phyloP scores from a whole-genome alignment of 2,329 filamentous ascomycete genomes.

The Calonectria honghensis region DNA sequence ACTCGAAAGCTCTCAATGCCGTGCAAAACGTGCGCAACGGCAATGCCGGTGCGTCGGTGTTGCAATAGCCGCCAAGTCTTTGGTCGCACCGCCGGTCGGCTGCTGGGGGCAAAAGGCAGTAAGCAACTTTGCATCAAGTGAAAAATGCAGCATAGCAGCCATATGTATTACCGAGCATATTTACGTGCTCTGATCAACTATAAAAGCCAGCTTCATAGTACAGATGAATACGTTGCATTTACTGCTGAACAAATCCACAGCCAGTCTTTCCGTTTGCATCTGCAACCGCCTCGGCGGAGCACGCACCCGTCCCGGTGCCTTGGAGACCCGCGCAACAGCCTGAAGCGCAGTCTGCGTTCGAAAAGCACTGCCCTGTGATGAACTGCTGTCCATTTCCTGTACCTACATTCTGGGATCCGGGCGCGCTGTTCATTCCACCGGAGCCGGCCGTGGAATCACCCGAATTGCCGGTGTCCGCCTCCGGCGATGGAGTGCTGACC shows the following conservation, averaged over 20 bases:
- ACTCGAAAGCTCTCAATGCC: neutral
- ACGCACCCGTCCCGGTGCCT: conserved; percentile 33
- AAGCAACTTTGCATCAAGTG: neutral
- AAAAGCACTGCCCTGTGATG: conserved; percentile 54
- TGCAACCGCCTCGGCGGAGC: conserved; percentile 40
- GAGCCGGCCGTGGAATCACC: conserved; percentile 17
- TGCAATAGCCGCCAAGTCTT: too few relatives aligned
- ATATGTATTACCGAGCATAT: neutral
- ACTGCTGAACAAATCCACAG: conserved; percentile 60
- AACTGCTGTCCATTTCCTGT: conserved; percentile 50
- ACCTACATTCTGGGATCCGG: conserved; percentile 51
- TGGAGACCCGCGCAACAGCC: conserved; percentile 49
- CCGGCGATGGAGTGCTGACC: neutral
- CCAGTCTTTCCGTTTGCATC: conserved; percentile 42
- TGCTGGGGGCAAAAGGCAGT: neutral
- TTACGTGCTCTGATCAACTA: neutral
- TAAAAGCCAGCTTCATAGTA: conserved; percentile 17
- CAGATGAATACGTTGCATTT: neutral
- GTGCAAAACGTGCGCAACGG: neutral
- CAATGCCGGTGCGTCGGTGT: neutral
- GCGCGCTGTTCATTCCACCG: conserved; percentile 18
- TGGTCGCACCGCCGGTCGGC: too few relatives aligned
- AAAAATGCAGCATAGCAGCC: neutral
- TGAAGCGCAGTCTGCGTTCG: conserved; percentile 53
- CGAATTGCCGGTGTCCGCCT: neutral